A percentile compares a stretch with the other conserved stretches of the same genome.
These are phyloP conservation scores for Leishmania major DNA, from an alignment of 208 protist species.

Conservation along the genomic window DNA sequence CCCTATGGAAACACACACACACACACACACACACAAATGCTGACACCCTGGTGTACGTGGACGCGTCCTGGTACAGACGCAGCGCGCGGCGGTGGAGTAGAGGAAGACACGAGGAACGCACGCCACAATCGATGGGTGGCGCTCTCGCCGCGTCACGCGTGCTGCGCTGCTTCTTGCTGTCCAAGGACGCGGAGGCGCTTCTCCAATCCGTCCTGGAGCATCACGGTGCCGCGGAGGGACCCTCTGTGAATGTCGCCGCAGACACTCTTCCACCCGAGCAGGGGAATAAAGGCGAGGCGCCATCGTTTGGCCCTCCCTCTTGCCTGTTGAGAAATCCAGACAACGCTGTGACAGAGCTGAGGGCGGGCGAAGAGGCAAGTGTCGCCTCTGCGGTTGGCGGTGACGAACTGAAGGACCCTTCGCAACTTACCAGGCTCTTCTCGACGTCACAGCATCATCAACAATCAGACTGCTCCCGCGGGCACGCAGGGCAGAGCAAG, in stretches of 20 bases:
- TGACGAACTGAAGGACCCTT: background rate
- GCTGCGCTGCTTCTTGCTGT: conserved; percentile 4
- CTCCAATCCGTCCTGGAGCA: conserved; percentile 12
- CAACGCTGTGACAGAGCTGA: background rate
- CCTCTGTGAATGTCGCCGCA: background rate
- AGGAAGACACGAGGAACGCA: background rate
- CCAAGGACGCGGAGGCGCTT: background rate
- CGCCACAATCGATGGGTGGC: conserved; percentile 3
- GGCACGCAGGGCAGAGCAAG: background rate
- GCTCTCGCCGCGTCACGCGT: conserved; percentile 5
- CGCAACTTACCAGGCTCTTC: background rate
- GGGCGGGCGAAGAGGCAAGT: background rate
- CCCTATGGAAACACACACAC: background rate
- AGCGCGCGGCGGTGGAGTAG: background rate
- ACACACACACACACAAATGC: background rate
- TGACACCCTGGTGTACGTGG: background rate
- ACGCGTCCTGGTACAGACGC: background rate
- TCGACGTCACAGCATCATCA: background rate
- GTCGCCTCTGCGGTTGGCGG: background rate
- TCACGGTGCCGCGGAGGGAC: background rate
- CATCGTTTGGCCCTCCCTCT: background rate
- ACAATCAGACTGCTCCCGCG: background rate
- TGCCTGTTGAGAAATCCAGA: background rate
- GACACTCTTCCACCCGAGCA: background rate
- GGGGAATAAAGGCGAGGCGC: background rate